Evolutionary conservation across 1,139 yeast genomes (phyloP).

Genomic region (Taphrina deformans): DNA sequence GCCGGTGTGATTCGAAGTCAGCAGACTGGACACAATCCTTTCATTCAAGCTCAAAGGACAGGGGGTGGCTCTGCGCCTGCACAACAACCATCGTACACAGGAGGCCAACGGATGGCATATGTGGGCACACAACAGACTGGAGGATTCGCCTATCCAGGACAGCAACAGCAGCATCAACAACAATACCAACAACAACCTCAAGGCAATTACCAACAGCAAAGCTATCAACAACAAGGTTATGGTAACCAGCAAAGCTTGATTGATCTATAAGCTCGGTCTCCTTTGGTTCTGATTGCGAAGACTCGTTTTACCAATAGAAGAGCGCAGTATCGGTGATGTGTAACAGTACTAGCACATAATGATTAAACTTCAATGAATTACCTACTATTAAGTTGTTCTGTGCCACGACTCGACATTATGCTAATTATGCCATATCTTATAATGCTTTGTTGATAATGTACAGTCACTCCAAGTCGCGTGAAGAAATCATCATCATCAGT

Average conservation of each 20-base stretch:
- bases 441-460: too few species aligned
- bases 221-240: conserved; percentile 20
- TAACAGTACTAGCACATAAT: conserved; percentile 2
- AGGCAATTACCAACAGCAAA: not conserved
- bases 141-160: conserved; percentile 32
- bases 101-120: conserved; percentile 10
- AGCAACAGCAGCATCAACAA: conserved; percentile 23
- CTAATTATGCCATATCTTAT: not conserved
- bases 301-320: not conserved
- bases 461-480: not conserved
- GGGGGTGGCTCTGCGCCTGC: conserved; percentile 24
- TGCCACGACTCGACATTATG: too few species aligned
- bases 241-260: conserved; percentile 26
- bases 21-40: conserved; percentile 35
- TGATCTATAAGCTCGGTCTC: conserved; percentile 9
- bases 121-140: conserved; percentile 33
- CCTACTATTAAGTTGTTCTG: too few species aligned
- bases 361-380: not conserved
- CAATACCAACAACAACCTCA: conserved; percentile 9
- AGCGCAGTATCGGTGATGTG: not conserved
- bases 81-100: conserved; percentile 16
- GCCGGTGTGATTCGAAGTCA: conserved; percentile 31
- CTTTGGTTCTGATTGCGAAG: too few species aligned
- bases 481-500: not conserved
- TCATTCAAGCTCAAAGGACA: conserved; percentile 28